Base-by-base conservation (phyloP, 2,329 filamentous ascomycete species). In the Cladosporium halotolerans region DNA sequence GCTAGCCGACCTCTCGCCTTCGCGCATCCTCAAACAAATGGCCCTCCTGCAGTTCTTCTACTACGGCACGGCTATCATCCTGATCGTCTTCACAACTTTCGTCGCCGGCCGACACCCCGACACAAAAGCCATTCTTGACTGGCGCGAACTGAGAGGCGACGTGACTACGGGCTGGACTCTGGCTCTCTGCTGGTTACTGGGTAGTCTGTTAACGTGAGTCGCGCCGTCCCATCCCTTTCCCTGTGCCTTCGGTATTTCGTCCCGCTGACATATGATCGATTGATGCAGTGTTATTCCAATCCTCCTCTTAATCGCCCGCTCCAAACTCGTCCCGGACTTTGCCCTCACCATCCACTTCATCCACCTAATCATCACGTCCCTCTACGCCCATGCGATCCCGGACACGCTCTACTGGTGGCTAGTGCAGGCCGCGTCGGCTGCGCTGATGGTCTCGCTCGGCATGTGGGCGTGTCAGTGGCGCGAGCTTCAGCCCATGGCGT, bases 311-410 rank as follows among this genome's bases (percentile, higher is more conserved):
- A 83, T 99, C 61, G 84, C 86, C 16, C 89, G 93, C 57, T 93
- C 87, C 45, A 97, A 97, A 70, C 86, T 97, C 56, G 88, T 97
- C 47, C 89, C 89, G 61, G 93, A 99, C 72, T 99, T 97, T 69
- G 88, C 89, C 32, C 76, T 96, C 19, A 96, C 92, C 2, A 80
- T 96, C 14, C 89, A 95, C 73, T 80, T 88, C 68, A 75, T 96
- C 40, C 88, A 96, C 68, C 80, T 96, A 50, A 59, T 93, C 63
- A 71, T 89, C 63, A 88, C 88, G 28, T 85, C 84, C 16, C 69
- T 96, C 33, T 96, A 95, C 71, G 85, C 88, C 3, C 83, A 83
- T 63, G 79, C 81, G 9, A 68, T 97, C 28, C 93, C 93, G 1
- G 77, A 79, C 9, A 85, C 92, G 68, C 73, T 83, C 58, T 85